phyloP scores from a whole-genome alignment of 225 moss, liverwort and hornwort genomes.

The Pseudoscleropodium purum region DNA sequence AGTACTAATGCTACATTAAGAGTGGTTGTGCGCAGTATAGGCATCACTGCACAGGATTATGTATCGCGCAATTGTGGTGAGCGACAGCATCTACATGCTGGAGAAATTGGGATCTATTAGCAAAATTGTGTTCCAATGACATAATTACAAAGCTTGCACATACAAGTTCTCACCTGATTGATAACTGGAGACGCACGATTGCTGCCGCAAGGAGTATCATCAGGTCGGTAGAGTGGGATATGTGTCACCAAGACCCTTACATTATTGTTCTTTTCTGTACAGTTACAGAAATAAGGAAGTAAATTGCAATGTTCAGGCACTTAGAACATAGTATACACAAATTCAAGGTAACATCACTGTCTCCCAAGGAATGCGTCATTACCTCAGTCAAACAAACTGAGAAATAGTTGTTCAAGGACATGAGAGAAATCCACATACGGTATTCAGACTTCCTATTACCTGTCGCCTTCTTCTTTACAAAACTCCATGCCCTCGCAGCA shows the following conservation, averaged over 20 bases:
- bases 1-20: not conserved
- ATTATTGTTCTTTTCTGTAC: conserved; percentile 24
- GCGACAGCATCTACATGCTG: not conserved
- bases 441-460: conserved; percentile 19
- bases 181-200: conserved; percentile 39
- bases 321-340: not conserved
- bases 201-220: conserved; percentile 54
- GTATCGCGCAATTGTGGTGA: not conserved
- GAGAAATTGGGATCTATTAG: not conserved
- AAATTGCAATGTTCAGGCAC: not conserved
- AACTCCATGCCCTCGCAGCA: conserved; percentile 50
- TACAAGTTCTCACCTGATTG: conserved; percentile 38
- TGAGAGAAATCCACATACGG: not conserved
- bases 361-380: not conserved
- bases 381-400: not conserved
- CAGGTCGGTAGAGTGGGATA: conserved; percentile 62
- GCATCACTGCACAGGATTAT: not conserved
- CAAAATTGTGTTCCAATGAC: not conserved
- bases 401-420: not conserved
- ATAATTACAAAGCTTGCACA: not conserved
- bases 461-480: conserved; percentile 26
- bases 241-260: conserved; percentile 49
- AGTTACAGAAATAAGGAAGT: not conserved
- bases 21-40: not conserved
- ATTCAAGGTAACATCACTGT: not conserved